Evolutionary conservation across 768 basidiomycete species (phyloP).

Genomic region (Boletus sensibilis): DNA sequence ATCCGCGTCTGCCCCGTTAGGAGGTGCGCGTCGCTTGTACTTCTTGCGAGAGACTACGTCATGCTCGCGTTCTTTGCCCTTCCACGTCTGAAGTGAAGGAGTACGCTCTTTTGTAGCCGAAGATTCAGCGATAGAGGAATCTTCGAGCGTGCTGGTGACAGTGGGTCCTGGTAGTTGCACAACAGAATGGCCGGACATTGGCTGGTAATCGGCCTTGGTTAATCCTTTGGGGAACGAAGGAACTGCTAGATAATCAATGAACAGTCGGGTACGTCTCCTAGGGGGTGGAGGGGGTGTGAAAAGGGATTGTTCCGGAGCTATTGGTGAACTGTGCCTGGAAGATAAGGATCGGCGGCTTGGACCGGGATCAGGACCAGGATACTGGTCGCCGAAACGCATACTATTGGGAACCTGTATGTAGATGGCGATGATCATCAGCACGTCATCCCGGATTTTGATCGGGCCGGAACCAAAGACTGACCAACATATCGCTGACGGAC

Average conservation of each 20-base stretch:
- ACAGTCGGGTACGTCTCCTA: conserved; percentile 7
- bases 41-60: neutral
- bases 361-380: neutral
- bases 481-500: conserved; percentile 6
- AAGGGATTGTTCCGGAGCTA: conserved; percentile 19
- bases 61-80: conserved; percentile 26
- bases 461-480: conserved; percentile 15
- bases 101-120: neutral
- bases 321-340: conserved; percentile 6
- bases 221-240: conserved; percentile 24
- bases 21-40: neutral
- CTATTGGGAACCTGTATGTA: neutral
- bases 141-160: neutral
- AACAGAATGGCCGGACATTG: neutral
- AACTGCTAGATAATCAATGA: conserved; percentile 20
- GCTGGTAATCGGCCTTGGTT: conserved; percentile 21
- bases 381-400: neutral
- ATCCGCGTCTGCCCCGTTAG: neutral
- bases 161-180: neutral
- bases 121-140: neutral
- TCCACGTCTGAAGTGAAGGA: neutral
- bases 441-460: conserved; percentile 1
- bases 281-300: conserved; percentile 29
- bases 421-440: conserved; percentile 3
- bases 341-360: conserved; percentile 1